A percentile compares a stretch with the other conserved stretches of the same genome.
Evolutionary conservation across 768 basidiomycete species (phyloP).

Genomic region (Mycena maculata): DNA sequence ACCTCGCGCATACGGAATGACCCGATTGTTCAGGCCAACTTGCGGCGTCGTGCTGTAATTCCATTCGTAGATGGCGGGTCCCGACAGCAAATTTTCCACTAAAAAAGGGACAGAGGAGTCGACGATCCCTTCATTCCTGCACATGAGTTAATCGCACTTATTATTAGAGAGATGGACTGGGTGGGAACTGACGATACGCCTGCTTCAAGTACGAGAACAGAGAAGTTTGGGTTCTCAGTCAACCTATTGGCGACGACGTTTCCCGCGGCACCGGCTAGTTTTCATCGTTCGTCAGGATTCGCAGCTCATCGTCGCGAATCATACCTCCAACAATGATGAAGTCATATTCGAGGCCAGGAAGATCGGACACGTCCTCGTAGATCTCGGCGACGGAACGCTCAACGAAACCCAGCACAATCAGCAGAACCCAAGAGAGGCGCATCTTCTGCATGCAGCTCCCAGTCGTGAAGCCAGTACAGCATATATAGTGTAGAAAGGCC

Average conservation of each 20-base stretch:
- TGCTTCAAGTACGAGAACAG: conserved; percentile 42
- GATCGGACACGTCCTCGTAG: background rate
- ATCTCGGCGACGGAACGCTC: background rate
- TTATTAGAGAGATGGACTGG: background rate
- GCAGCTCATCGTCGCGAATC: background rate
- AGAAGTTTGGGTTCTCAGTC: conserved; percentile 35
- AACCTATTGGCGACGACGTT: conserved; percentile 43
- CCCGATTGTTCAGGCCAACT: conserved; percentile 31
- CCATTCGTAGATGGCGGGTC: conserved; percentile 36
- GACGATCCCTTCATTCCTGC: conserved; percentile 32
- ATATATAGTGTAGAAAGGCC: too few species aligned
- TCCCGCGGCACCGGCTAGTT: conserved; percentile 42
- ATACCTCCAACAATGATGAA: conserved; percentile 10
- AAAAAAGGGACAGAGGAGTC: conserved; percentile 30
- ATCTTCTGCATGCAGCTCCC: too few species aligned
- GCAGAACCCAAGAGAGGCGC: too few species aligned
- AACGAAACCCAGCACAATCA: background rate
- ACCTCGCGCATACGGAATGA: conserved; percentile 37
- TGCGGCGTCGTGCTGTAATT: conserved; percentile 42
- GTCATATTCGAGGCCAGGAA: conserved; percentile 2
- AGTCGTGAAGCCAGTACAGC: too few species aligned
- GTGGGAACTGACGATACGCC: conserved; percentile 30
- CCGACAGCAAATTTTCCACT: background rate
- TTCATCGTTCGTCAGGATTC: background rate
- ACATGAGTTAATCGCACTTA: background rate